Base-by-base conservation (phyloP, 768 basidiomycete genomes). In the Cubamyces lactineus region DNA sequence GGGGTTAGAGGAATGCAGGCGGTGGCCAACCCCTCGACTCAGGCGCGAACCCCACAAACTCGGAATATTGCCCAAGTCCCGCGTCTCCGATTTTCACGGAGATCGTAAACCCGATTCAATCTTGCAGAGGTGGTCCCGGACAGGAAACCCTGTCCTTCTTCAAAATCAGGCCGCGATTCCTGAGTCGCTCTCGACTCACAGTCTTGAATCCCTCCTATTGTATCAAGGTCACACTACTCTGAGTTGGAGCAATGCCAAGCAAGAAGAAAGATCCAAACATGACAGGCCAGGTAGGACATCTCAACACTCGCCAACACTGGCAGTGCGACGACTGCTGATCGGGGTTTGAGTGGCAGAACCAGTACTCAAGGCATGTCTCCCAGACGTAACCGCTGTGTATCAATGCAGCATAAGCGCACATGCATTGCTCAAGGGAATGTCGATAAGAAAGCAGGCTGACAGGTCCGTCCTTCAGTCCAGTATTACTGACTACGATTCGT, bases 361-460 rank as follows among this genome's bases (percentile, higher is more conserved):
- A 34, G 1, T 34, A 6, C 34, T 68, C n/a, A n/a, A n/a, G n/a
- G n/a, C n/a, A n/a, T n/a, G n/a, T n/a, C n/a, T n/a, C n/a, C n/a
- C n/a, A n/a, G n/a, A n/a, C n/a, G n/a, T n/a, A n/a, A n/a, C n/a
- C n/a, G n/a, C n/a, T n/a, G n/a, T n/a, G n/a, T 24, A 13, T 5
- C 16, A 8, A 26, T 23, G 7, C 23, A n/a, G n/a, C 46, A 21
- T n/a, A 69, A 66, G 62, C 66, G 15, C 59, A 61, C 17, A 60
- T 51, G 28, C 67, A 69, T 52, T 69, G 68, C 62, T 69, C 68
- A 21, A 59, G 59, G 19, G 70, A 70, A 43, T 71, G 70, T 43
- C 70, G n/a, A n/a, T n/a, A n/a, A 71, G 54, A 66, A 60, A 41
- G 62, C 64, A 17, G 66, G 70, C 54, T 71, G 70, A 67, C 66